A percentile compares a stretch with the other conserved stretches of the same genome.
These are phyloP conservation scores for Letharia columbiana DNA, from an alignment of 495 filamentous ascomycete species.

Conservation along the genomic window DNA sequence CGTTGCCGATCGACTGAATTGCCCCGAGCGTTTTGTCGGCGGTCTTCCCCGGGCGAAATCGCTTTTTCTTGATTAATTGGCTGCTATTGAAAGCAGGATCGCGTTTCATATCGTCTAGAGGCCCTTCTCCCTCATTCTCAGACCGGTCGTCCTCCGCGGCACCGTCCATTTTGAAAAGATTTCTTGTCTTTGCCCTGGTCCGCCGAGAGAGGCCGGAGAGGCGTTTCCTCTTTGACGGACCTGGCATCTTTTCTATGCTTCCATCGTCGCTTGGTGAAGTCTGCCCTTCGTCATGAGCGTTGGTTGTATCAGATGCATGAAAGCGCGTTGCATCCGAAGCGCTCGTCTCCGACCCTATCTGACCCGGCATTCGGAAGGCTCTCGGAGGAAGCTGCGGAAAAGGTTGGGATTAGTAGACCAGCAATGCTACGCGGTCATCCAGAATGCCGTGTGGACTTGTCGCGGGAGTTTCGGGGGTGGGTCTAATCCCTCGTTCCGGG, in stretches of 20 bases:
- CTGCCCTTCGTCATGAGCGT: neutral
- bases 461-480: neutral
- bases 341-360: neutral
- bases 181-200: conserved; percentile 20
- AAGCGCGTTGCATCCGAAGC: neutral
- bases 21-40: conserved; percentile 18
- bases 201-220: conserved; percentile 16
- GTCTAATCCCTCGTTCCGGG: neutral
- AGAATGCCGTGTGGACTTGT: neutral
- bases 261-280: conserved; percentile 6
- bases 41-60: conserved; percentile 10
- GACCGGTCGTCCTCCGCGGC: neutral
- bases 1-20: conserved; percentile 23
- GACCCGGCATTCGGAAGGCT: neutral
- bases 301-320: neutral
- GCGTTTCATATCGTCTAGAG: conserved; percentile 15
- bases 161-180: conserved; percentile 14
- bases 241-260: conserved; percentile 8
- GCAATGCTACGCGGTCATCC: neutral
- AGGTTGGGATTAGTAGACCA: neutral
- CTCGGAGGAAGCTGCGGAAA: neutral
- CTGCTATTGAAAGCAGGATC: conserved; percentile 29
- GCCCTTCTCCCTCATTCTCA: conserved; percentile 1
- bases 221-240: conserved; percentile 3
- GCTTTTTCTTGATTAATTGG: conserved; percentile 15